Conservation (phyloP, 305 asterid genomes). For the Rubia balearica region DNA sequence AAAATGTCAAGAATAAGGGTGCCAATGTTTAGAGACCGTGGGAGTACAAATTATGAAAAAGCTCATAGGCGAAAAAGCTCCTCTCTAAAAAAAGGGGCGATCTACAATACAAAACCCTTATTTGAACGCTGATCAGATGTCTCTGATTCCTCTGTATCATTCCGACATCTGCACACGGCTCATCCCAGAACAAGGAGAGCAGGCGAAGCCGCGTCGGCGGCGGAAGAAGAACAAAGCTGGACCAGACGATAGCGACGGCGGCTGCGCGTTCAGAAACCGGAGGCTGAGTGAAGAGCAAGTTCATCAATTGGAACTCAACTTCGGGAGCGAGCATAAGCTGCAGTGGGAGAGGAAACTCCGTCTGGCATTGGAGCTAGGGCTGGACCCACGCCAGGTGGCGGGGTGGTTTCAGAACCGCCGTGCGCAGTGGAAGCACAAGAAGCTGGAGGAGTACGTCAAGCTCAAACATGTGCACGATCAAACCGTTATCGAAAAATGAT, state of each 20-base stretch:
- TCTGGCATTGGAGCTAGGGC: slow-evolving; percentile 63
- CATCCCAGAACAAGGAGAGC: slow-evolving; percentile 18
- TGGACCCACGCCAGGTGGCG: slow-evolving; percentile 79
- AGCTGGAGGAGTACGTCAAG: slow-evolving; percentile 53
- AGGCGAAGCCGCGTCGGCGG: slow-evolving; percentile 33
- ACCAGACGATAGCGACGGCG: neutral
- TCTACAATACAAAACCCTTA: too few species aligned
- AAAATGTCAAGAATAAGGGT: too few species aligned
- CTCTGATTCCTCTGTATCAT: too few species aligned
- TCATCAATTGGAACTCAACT: slow-evolving; percentile 42
- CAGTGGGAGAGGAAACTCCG: slow-evolving; percentile 69
- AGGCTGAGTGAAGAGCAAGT: slow-evolving; percentile 60
- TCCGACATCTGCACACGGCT: too few species aligned
- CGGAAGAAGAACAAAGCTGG: slow-evolving; percentile 41
- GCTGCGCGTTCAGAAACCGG: slow-evolving; percentile 41
- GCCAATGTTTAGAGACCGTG: too few species aligned
- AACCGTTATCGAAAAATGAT: slow-evolving; percentile 55
- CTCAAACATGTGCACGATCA: slow-evolving; percentile 40
- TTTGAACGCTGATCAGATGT: too few species aligned
- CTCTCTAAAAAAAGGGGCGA: too few species aligned
- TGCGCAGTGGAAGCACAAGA: slow-evolving; percentile 71
- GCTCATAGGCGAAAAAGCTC: too few species aligned
- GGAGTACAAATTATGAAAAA: too few species aligned
- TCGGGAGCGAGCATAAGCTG: slow-evolving; percentile 56
- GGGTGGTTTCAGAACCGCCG: slow-evolving; percentile 83